Percentiles rank a stretch among this genome's conserved stretches.
phyloP scores from a whole-genome alignment of 352 stramenopile species.

The Pythium pectinolyticum region DNA sequence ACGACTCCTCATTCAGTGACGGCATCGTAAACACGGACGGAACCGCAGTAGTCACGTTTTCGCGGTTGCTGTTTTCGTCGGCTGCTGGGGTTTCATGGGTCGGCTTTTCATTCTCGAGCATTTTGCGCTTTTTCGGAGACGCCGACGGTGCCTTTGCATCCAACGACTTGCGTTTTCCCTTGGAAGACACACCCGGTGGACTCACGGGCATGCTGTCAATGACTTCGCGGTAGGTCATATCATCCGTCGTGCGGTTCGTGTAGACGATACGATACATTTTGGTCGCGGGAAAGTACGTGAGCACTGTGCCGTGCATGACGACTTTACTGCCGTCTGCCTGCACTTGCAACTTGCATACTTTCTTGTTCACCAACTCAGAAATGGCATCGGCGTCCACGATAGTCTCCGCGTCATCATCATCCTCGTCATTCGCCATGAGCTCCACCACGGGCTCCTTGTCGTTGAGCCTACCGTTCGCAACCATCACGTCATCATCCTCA shows the following conservation, averaged over 20 bases:
- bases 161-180: slow-evolving; percentile 43
- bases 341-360: slow-evolving; percentile 39
- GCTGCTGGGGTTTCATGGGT: not conserved
- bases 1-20: slow-evolving; percentile 5
- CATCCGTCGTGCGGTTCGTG: slow-evolving; percentile 46
- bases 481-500: not conserved
- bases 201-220: slow-evolving; percentile 54
- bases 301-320: slow-evolving; percentile 51
- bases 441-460: slow-evolving; percentile 17
- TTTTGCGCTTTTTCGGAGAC: slow-evolving; percentile 20
- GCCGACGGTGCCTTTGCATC: not conserved
- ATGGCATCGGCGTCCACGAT: slow-evolving; percentile 32
- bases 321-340: slow-evolving; percentile 28
- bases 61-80: slow-evolving; percentile 19
- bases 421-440: slow-evolving; percentile 26
- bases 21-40: not conserved
- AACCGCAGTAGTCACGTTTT: slow-evolving; percentile 3
- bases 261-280: slow-evolving; percentile 77
- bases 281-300: slow-evolving; percentile 73
- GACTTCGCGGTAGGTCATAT: slow-evolving; percentile 64
- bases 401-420: slow-evolving; percentile 18
- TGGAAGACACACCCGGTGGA: slow-evolving; percentile 12
- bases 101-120: slow-evolving; percentile 1
- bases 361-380: slow-evolving; percentile 47
- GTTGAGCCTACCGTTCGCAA: not conserved